Evolutionary conservation across 1,139 yeast genomes (phyloP), one percentile per base, ranked within the genome.

Genomic region (Saccharomyces uvarum): DNA sequence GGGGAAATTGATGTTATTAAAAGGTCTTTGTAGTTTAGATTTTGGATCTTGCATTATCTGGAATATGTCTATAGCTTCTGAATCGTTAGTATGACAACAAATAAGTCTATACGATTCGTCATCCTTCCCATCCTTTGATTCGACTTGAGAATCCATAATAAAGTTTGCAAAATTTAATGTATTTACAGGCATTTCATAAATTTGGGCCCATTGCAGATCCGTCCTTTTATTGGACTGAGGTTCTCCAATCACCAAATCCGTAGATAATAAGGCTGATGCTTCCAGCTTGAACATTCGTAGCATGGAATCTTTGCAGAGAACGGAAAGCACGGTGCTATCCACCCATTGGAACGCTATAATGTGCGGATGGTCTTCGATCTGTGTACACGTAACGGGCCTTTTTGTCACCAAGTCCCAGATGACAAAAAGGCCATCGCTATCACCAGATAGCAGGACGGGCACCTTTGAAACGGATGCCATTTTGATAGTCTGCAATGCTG

Each of bases 121-220:
- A 5, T 51, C 56, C 6, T 49, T 21, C n/a, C 48, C 48, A 6
- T 24, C n/a, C 4, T 48, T 51, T 9, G 56, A 13, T 6, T 51
- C 51, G 27, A 33, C 42, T 16, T 33, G 21, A 14, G 42, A 16
- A 3, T 54, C 54, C 4, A 65, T 47, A 4, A 54, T 50, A 44
- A 66, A 61, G 52, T 69, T 68, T 0, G 71, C 66, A 56, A 69
- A 69, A 51, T 67, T 69, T 32, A 68, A 50, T 1, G 71, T 67
- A 55, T 69, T 69, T 1, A 69, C 63, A 11, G 70, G 69, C 41
- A 66, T 61, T 47, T 64, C 65, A 56, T 64, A 68, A 6, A 62
- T 54, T 33, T 55, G 53, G 24, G 54, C 33, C 33, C 60, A 32
- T n/a, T 44, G 44, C 31, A 26, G 38, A 27, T 26, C 24, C 13